phyloP scores from a whole-genome alignment of 1,284 basidiomycete species.

The Ceratobasidium sp. region DNA sequence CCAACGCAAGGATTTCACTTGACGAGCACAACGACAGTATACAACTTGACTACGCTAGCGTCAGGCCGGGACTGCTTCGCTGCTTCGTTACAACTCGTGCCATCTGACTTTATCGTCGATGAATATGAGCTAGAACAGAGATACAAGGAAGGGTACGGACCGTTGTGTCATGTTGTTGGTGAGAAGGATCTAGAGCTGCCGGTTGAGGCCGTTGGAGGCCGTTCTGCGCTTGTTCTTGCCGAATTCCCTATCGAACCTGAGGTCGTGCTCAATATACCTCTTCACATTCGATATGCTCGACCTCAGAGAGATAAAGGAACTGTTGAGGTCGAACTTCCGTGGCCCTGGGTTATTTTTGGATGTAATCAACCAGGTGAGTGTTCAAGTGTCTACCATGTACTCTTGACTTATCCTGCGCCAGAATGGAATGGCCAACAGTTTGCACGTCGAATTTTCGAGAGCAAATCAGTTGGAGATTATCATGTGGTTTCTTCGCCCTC shows the following conservation, averaged over 20 bases:
- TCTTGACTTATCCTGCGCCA: slow-evolving; percentile 19
- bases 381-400: neutral
- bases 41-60: slow-evolving; percentile 3
- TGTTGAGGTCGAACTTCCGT: slow-evolving; percentile 39
- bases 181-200: slow-evolving; percentile 46
- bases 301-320: slow-evolving; percentile 34
- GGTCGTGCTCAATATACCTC: slow-evolving; percentile 41
- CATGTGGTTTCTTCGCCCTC: slow-evolving; percentile 3
- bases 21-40: slow-evolving; percentile 21
- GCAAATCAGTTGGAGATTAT: neutral
- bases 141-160: slow-evolving; percentile 34
- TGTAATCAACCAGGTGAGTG: slow-evolving; percentile 34
- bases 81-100: slow-evolving; percentile 39
- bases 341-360: slow-evolving; percentile 40
- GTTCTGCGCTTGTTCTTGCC: slow-evolving; percentile 38
- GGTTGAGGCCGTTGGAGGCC: slow-evolving; percentile 42
- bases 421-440: slow-evolving; percentile 3
- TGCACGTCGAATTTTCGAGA: neutral
- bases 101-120: slow-evolving; percentile 44
- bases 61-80: slow-evolving; percentile 18
- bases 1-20: slow-evolving; percentile 40
- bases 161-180: slow-evolving; percentile 40
- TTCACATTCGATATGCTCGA: slow-evolving; percentile 45
- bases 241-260: neutral
- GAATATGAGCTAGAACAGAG: slow-evolving; percentile 44